A percentile compares a stretch with the other conserved stretches of the same genome.
Evolutionary conservation across 169 alveolate species (phyloP).

Genomic region (Plasmodium gonderi): DNA sequence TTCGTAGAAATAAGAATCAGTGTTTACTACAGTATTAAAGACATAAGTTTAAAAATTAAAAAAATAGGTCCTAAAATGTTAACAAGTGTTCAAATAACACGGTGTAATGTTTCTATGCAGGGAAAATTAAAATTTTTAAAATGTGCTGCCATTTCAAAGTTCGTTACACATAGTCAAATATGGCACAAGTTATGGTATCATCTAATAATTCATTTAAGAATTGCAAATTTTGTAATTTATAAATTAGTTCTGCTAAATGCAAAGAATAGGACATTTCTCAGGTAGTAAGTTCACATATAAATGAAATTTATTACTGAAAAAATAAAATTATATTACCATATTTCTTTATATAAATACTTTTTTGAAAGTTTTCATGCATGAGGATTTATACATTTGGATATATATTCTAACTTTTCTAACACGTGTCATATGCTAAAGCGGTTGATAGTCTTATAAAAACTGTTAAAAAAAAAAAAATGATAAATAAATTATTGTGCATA

Average conservation of each 20-base stretch:
- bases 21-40: neutral
- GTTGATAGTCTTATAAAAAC: neutral
- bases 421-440: neutral
- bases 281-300: neutral
- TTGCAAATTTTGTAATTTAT: neutral
- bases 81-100: neutral
- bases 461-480: neutral
- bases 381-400: neutral
- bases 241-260: neutral
- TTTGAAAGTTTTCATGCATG: neutral
- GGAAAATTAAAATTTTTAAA: neutral
- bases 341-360: neutral
- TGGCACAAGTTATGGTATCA: neutral
- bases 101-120: neutral
- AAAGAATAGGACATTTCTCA: neutral
- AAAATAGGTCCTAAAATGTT: neutral
- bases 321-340: neutral
- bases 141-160: neutral
- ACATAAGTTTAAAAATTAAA: too few species aligned
- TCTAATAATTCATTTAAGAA: neutral
- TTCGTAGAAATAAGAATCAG: neutral
- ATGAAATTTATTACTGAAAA: neutral
- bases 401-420: neutral
- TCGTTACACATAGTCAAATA: neutral
- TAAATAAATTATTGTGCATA: neutral